Base-by-base conservation (phyloP, 805 yeast species). In the Yarrowia bubula region DNA sequence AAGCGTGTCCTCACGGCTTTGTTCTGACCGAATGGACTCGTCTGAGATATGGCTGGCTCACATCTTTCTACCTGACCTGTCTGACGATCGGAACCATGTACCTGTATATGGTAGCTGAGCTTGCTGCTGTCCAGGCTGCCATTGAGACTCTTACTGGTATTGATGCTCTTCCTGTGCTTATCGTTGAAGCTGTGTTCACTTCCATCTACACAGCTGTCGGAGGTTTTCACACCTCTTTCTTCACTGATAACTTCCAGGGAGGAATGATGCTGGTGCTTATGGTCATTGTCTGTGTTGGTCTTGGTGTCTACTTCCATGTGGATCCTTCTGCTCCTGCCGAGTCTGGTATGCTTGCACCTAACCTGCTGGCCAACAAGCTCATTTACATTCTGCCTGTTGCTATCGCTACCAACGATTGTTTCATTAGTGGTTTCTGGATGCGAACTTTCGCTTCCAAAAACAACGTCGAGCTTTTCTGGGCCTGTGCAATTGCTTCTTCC, bases 11-110 rank as follows among this genome's bases (percentile, higher is more conserved):
- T 0, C 84, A 89, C 8, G 98, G 97, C 2, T 92, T 92, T 74
- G 92, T 92, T 32, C 78, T 92, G 70, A 91, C 97, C 4, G 97
- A 92, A 74, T 92, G 98, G 98, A 93, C 90, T n/a, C 83, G 90
- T 72, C 84, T 84, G 53, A 79, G 97, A 70, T 92, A 82, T 73
- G 98, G 97, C 1, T 73, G 80, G 5, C 76, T 87, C 14, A 81
- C 96, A 3, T 88, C 90, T 0, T 77, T 90, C 69, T 89, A 90
- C 70, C 76, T 92, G 51, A 87, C 96, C 13, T 85, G 85, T 51
- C 90, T 92, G 75, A 90, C 97, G 0, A 83, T 92, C 63, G 80
- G 92, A 69, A 92, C 97, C 8, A 83, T 92, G 82, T 71, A 70
- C 37, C 79, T 92, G 70, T 92, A 87, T 74, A 88, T 91, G 92